A percentile compares a stretch with the other conserved stretches of the same genome.
Conservation (phyloP, 352 stramenopile species). For the Pythium guiyangense region DNA sequence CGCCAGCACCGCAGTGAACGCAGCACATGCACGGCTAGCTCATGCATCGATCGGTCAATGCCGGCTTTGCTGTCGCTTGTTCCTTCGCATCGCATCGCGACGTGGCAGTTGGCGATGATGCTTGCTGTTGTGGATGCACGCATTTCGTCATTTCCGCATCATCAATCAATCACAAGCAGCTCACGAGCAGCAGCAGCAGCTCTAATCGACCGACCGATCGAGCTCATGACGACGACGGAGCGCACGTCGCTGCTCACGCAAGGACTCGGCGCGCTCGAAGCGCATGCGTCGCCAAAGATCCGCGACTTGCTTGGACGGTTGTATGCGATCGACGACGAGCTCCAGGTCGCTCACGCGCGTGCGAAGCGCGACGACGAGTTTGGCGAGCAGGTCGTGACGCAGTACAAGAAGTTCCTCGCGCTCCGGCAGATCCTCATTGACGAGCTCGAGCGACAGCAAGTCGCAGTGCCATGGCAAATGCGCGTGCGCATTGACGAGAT, state of each 20-base stretch:
- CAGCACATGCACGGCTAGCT: not conserved
- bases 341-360: slow-evolving; percentile 45
- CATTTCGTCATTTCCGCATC: too few species aligned
- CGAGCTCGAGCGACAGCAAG: slow-evolving; percentile 32
- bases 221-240: slow-evolving; percentile 9
- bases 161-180: not conserved
- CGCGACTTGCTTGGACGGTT: slow-evolving; percentile 29
- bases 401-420: slow-evolving; percentile 53
- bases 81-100: too few species aligned
- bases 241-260: slow-evolving; percentile 42
- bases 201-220: too few species aligned
- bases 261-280: slow-evolving; percentile 29
- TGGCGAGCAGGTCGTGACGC: slow-evolving; percentile 51
- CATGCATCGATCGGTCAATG: too few species aligned
- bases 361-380: slow-evolving; percentile 63
- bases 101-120: too few species aligned
- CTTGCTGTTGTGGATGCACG: too few species aligned
- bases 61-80: too few species aligned
- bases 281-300: slow-evolving; percentile 20
- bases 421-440: slow-evolving; percentile 45
- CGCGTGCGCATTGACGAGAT: slow-evolving; percentile 78
- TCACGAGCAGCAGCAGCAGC: not conserved
- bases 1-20: not conserved
- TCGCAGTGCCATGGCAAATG: slow-evolving; percentile 59
- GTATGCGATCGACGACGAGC: slow-evolving; percentile 44